Base-by-base conservation (phyloP, 2,329 filamentous ascomycete species). In the Trichocomaceae sp. region DNA sequence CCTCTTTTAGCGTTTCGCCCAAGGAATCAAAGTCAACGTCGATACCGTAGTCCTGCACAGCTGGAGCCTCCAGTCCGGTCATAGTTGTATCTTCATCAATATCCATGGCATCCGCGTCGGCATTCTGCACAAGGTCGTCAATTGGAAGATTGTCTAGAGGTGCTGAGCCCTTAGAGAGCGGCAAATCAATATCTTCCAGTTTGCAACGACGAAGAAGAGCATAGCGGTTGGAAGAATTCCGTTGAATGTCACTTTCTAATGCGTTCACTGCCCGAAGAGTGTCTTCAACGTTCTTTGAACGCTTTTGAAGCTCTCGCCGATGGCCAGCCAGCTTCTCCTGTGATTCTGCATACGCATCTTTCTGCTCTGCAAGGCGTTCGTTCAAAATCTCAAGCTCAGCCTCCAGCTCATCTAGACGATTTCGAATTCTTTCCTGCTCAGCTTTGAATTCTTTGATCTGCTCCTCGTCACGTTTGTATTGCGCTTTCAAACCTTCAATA, bases 21-120 rank as follows among this genome's bases (percentile, higher is more conserved):
- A 99, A 79, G 33, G 81, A 79, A 47, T 86, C 83, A 72, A 95
- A 99, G 70, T 96, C 85, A 52, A 96, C 82, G 55, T 89, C 84
- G 61, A 99, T 96, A 53, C 93, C 93, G 66, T 96, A 90, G 68
- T 97, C 89, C 60, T 95, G 85, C 59, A 92, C 80, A 37, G 84
- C 81, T 51, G 85, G 81, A 48, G 81, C 79, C 66, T 84, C 79
- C 12, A 69, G 62, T 31, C 67, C 69, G 26, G 74, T 72, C 8
- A 66, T 66, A 45, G 76, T 74, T 41, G 74, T 72, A 37, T 85
- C 84, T 54, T 88, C 88, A 59, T 97, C 93, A 19, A 97, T 77
- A 61, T 97, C 92, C 91, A 97, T 96, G 2, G 87, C 86, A 66
- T 96, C 90, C 1, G 86, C 82, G 65, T 96, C 90, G 54, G 83